Percentiles rank a stretch among this genome's conserved stretches.
These are phyloP conservation scores for Monilinia fructigena DNA, from an alignment of 2,329 filamentous ascomycete species.

Conservation along the genomic window DNA sequence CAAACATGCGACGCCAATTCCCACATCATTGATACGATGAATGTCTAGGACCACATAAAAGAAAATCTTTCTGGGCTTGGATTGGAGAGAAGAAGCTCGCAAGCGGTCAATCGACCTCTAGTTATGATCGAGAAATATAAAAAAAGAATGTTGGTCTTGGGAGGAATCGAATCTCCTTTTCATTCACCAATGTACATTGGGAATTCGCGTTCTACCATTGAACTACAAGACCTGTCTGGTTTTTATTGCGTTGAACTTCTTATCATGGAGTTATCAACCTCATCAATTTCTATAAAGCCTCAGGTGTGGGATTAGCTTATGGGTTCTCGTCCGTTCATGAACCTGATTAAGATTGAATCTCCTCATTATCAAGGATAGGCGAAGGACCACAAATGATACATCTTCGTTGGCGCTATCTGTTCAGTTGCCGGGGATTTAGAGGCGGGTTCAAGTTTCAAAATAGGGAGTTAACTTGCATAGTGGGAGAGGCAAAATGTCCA, in stretches of 20 bases:
- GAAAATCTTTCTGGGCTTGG: background rate
- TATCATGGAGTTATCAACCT: background rate
- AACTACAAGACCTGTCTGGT: background rate
- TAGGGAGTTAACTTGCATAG: background rate
- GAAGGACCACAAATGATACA: conserved; percentile 2
- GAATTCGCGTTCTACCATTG: background rate
- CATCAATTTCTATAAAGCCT: background rate
- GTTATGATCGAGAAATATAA: background rate
- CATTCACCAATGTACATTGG: background rate
- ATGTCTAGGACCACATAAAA: background rate
- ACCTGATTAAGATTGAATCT: background rate
- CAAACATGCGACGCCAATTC: background rate
- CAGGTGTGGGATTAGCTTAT: background rate
- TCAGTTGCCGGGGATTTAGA: background rate
- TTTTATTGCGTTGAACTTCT: background rate
- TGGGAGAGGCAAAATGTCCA: background rate
- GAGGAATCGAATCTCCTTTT: background rate
- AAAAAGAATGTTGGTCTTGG: background rate
- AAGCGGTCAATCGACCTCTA: background rate
- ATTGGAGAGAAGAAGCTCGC: background rate
- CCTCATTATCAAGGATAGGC: background rate
- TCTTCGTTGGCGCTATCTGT: background rate
- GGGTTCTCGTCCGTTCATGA: background rate
- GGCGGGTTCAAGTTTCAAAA: background rate
- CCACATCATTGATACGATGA: too few species aligned